Evolutionary conservation across 192 early-diverging fungal genomes (phyloP), one percentile per base, ranked within the genome.

Genomic region (Entophlyctis luteolus): DNA sequence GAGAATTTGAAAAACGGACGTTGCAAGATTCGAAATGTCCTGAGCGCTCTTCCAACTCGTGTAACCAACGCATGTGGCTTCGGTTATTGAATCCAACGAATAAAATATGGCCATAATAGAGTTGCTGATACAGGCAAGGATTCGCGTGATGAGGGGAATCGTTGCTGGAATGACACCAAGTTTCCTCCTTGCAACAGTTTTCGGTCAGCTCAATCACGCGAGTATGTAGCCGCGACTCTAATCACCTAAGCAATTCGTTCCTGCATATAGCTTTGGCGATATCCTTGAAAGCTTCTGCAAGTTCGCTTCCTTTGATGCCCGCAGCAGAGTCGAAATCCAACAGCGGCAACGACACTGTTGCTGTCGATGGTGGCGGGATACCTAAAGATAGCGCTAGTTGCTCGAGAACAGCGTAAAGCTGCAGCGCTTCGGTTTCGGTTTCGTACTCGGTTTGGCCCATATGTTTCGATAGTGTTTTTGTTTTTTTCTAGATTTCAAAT

Each of bases 1-100:
- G 10, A 80, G 60, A 14, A 80, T 35, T 37, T 67, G 67, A 48
- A 80, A 78, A 42, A 48, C 53, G 6, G 73, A 71, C 2, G 70
- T 62, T 3, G 73, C 59, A 14, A 80, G 71, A 5, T 71, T 63
- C 27, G 63, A 28, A 12, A 25, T 23, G 18, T 18, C 20, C 18
- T 54, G 28, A 16, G 63, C 63, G 12, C 25, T 16, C 25, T 52
- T 55, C 48, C 63, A 54, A 23, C 25, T 38, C 3, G 52, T 38
- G 36, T 66, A 66, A 14, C 22, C 45, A 4, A 12, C 31, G 29
- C 20, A 25, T 38, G 3, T 27, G 10, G 20, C 14, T 1, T 16
- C 1, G 4, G 27, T 33, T 8, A 34, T 8, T 14, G 37, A 16
- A 20, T 54, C 63, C 33, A 54, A 22, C 8, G 48, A 8, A 42